These are phyloP conservation scores for Candida sanyaensis DNA, from an alignment of 1,139 yeast genomes.

Conservation along the genomic window DNA sequence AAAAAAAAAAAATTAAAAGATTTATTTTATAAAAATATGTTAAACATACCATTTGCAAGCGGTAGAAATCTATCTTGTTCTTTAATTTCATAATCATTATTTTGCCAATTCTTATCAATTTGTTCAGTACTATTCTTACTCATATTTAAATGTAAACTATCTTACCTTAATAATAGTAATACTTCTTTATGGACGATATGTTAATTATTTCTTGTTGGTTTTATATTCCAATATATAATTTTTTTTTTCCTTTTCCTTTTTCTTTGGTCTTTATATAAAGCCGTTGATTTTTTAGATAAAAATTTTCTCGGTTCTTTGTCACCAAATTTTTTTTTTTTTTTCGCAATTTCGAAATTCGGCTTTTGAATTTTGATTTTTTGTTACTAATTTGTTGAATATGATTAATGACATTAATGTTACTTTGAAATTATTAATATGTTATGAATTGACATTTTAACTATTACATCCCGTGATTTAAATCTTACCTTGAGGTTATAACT, in stretches of 20 bases:
- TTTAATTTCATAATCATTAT: slow-evolving; percentile 53
- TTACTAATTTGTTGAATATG: no score
- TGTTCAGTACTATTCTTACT: slow-evolving; percentile 5
- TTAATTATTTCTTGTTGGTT: no score
- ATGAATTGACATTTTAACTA: no score
- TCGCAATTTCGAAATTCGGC: slow-evolving; percentile 5
- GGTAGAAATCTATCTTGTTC: slow-evolving; percentile 88
- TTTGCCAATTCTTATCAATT: slow-evolving; percentile 26
- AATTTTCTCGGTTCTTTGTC: neutral
- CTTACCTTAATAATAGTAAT: no score
- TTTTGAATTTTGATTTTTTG: neutral
- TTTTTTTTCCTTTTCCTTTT: neutral
- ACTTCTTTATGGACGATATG: no score
- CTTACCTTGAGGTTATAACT: no score
- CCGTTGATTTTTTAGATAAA: neutral
- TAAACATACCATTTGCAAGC: slow-evolving; percentile 72
- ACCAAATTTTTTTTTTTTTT: neutral
- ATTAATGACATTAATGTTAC: no score
- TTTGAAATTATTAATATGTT: no score
- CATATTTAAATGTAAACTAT: no score
- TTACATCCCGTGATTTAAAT: no score
- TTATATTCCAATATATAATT: neutral
- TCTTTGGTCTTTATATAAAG: neutral
- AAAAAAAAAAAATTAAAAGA: no score
- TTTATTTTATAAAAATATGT: no score